Evolutionary conservation across 2,329 filamentous ascomycete genomes (phyloP), one percentile per base, ranked within the genome.

Genomic region (Meredithiella fracta): DNA sequence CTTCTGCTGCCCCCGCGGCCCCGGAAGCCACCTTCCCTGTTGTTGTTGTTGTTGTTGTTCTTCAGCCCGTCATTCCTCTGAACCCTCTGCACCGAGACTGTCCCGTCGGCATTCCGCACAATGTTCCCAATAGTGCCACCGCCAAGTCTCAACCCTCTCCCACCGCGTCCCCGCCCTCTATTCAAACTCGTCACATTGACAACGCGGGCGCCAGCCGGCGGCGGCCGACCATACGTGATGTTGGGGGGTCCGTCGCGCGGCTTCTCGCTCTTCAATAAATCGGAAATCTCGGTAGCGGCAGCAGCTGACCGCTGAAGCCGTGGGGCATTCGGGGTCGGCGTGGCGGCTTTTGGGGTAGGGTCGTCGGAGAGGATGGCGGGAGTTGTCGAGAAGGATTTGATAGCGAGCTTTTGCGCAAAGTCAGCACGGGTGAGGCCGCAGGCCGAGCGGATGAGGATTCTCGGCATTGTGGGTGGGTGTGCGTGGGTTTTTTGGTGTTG

Each of bases 171-270:
- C 3, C 63, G 62, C 20, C 29, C 29, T 34, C 67, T 65, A 37
- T 64, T 59, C 11, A 72, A 62, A 56, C 63, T 70, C 56, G 63
- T 66, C 55, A 73, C 62, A 56, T 70, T 69, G 50, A 74, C 64
- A 15, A 73, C 62, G 58, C 66, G 69, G 11, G 55, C 51, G 26
- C 60, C 51, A 4, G 53, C 57, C 1, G 60, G 37, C 40, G 51
- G 31, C 42, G n/a, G n/a, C n/a, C n/a, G n/a, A n/a, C n/a, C n/a
- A n/a, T 29, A 25, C 44, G 40, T 26, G 17, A 37, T 17, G 4
- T 2, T 11, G 9, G 44, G 23, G 11, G 17, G 11, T 11, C 20
- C n/a, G n/a, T 17, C 17, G 38, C 17, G 15, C 5, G 26, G 42
- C 29, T 49, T 37, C 20, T 31, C 60, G 49, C 60, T 58, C 52